Percentiles rank a stretch among this genome's conserved stretches.
These are phyloP conservation scores for Taphrina deformans DNA, from an alignment of 1,139 yeast genomes.

Conservation along the genomic window DNA sequence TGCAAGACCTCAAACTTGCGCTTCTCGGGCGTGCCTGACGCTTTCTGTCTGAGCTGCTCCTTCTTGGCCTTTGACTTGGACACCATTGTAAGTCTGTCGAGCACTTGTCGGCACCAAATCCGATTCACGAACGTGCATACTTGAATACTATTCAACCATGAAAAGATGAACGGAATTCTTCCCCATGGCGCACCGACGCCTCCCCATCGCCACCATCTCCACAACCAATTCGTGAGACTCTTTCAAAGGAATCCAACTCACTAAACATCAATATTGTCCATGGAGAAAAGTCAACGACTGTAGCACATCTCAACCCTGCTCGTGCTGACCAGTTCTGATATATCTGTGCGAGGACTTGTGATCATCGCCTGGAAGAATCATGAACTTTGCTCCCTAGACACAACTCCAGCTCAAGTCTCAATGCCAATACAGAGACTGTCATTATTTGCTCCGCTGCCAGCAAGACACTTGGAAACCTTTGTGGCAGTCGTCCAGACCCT, in stretches of 20 bases:
- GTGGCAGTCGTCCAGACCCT: conserved; percentile 12
- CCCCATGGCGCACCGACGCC: background rate
- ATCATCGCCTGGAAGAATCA: too few species aligned
- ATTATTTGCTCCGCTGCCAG: conserved; percentile 14
- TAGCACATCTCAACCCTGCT: too few species aligned
- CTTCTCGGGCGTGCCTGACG: background rate
- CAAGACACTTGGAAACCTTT: conserved; percentile 14
- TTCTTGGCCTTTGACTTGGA: conserved; percentile 16
- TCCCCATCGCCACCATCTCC: background rate
- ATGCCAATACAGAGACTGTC: conserved; percentile 30
- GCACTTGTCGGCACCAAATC: background rate
- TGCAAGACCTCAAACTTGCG: background rate
- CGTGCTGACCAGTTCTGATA: too few species aligned
- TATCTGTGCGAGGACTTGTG: too few species aligned
- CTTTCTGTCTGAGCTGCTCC: background rate
- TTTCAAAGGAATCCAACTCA: too few species aligned
- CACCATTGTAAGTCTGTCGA: background rate
- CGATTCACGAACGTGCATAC: too few species aligned
- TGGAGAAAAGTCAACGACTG: too few species aligned
- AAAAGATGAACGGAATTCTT: too few species aligned
- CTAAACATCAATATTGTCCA: too few species aligned
- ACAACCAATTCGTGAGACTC: background rate
- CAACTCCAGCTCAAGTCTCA: background rate
- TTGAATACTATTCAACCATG: too few species aligned
- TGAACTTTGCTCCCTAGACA: too few species aligned